phyloP scores from a whole-genome alignment of 441 rosid genomes.

The Adansonia gregorii region DNA sequence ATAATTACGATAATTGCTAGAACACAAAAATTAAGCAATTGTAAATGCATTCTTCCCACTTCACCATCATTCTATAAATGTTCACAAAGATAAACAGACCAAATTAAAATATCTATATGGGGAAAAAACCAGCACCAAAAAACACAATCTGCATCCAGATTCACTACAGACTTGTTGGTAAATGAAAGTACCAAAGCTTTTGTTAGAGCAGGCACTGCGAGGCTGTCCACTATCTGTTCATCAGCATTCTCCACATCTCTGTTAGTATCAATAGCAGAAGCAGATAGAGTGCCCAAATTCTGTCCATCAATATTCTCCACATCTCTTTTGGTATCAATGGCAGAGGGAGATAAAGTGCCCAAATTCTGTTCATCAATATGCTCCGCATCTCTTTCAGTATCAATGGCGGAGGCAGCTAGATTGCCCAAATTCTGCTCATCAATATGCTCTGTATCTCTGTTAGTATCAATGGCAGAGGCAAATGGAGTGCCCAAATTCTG shows the following conservation, averaged over 20 bases:
- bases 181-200: constrained; percentile 56
- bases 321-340: constrained; percentile 33
- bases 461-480: constrained; percentile 37
- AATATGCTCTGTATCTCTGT: constrained; percentile 32
- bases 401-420: constrained; percentile 39
- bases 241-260: neutral
- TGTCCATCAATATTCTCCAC: constrained; percentile 38
- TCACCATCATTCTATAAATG: neutral
- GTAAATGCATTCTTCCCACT: neutral
- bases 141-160: constrained; percentile 19
- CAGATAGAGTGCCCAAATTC: constrained; percentile 32
- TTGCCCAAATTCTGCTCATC: constrained; percentile 34
- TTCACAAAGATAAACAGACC: neutral
- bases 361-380: constrained; percentile 34
- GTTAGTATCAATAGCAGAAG: constrained; percentile 35
- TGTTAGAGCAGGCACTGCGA: constrained; percentile 40
- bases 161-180: neutral
- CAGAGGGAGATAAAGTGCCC: constrained; percentile 33
- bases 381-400: constrained; percentile 30
- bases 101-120: neutral
- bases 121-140: neutral
- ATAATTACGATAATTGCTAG: neutral
- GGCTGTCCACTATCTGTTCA: constrained; percentile 30
- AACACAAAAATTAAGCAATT: neutral
- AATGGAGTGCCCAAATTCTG: constrained; percentile 19